Evolutionary conservation across 2,329 filamentous ascomycete species (phyloP), one percentile per base, ranked within the genome.

Genomic region (Hymenoscyphus repandus): DNA sequence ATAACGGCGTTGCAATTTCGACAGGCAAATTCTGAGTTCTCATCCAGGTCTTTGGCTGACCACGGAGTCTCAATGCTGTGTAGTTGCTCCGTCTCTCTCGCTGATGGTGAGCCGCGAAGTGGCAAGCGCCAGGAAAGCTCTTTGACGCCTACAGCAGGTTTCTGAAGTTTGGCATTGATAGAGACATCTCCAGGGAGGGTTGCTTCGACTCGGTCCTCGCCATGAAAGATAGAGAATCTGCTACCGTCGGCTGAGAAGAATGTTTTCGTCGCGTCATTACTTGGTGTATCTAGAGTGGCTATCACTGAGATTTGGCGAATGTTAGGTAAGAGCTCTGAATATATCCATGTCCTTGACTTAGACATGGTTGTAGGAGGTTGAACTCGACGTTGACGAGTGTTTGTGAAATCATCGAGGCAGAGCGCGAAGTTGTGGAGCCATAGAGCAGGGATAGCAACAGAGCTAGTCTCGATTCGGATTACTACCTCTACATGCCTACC

Each of bases 301-400:
- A 74, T 76, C 18, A 85, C 68, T 4, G 82, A 83, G 36, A 86
- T 72, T 62, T 85, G 81, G 38, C 77, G 74, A 57, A 87, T 83
- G 53, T 85, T 84, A 27, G 76, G 70, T 2, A 86, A 74, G 1
- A 85, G 72, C 67, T 87, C 83, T 5, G 82, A 82, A 62, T 86
- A 85, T 18, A 86, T 72, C 41, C 64, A 45, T 10, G 59, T 34
- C 15, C 10, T 52, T 52, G 5, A 41, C 41, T 27, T 27, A 7
- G 22, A 27, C 22, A 27, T 27, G 4, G 22, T 27, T 27, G 4
- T 7, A 27, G 22, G 7, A 4, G 7, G 4, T 27, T 27, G 22
- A 27, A 7, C 22, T 27, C 22, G 22, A 7, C 7, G 22, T 27
- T 27, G 22, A 27, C 4, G 22, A 27, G 22, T 27, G 22, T 27